phyloP scores from a whole-genome alignment of 1,284 basidiomycete species.

The Microbotryum silenes-acaulis region DNA sequence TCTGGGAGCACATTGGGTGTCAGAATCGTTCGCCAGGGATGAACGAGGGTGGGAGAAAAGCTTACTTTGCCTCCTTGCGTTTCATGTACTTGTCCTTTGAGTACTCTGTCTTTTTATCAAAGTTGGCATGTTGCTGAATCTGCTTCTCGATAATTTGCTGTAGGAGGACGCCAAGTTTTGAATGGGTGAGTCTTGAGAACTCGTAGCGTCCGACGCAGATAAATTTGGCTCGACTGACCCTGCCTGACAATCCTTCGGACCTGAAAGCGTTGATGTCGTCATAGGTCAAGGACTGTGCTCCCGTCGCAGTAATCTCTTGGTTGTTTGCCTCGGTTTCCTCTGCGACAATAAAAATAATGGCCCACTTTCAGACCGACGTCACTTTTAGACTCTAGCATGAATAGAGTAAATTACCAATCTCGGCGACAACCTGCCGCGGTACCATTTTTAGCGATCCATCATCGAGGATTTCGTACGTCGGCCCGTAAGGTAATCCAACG shows the following conservation, averaged over 20 bases:
- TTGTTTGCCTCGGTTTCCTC: slow-evolving; percentile 85
- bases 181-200: no score
- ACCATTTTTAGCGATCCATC: slow-evolving; percentile 8
- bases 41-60: no score
- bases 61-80: slow-evolving; percentile 84
- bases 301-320: slow-evolving; percentile 67
- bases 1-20: slow-evolving; percentile 44
- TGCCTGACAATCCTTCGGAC: slow-evolving; percentile 62
- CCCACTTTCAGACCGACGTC: background rate
- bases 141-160: slow-evolving; percentile 89
- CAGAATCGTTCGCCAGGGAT: background rate
- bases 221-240: slow-evolving; percentile 45
- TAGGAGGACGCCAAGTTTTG: background rate
- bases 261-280: slow-evolving; percentile 75
- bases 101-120: slow-evolving; percentile 86
- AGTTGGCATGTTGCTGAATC: slow-evolving; percentile 82
- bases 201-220: no score
- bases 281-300: slow-evolving; percentile 64
- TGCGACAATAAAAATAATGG: slow-evolving; percentile 37
- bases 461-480: slow-evolving; percentile 61
- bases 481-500: slow-evolving; percentile 63
- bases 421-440: slow-evolving; percentile 15
- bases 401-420: slow-evolving; percentile 18
- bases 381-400: no score
- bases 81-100: slow-evolving; percentile 95